Conservation (phyloP, 495 filamentous ascomycete species). For the Talaromyces liani region DNA sequence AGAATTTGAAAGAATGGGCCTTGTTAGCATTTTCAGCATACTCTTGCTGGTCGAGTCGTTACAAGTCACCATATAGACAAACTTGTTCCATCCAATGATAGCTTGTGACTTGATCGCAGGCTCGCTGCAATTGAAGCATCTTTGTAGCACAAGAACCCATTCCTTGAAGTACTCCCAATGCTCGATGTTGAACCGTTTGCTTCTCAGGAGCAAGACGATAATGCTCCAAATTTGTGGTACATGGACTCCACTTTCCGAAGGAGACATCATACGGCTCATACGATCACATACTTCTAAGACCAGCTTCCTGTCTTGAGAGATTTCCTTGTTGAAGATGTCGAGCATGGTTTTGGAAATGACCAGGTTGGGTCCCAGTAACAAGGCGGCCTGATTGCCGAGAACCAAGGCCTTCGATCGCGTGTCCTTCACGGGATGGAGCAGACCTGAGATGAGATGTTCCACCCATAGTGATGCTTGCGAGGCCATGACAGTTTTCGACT, state of each 20-base stretch:
- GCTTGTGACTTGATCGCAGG: slow-evolving; percentile 64
- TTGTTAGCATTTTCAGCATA: slow-evolving; percentile 58
- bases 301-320: slow-evolving; percentile 51
- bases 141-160: slow-evolving; percentile 71
- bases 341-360: slow-evolving; percentile 55
- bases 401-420: slow-evolving; percentile 65
- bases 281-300: slow-evolving; percentile 56
- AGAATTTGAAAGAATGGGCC: slow-evolving; percentile 64
- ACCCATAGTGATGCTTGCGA: slow-evolving; percentile 54
- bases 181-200: slow-evolving; percentile 50
- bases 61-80: slow-evolving; percentile 62
- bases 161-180: slow-evolving; percentile 64
- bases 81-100: slow-evolving; percentile 73
- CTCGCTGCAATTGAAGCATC: slow-evolving; percentile 78
- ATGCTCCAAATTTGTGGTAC: slow-evolving; percentile 90
- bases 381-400: slow-evolving; percentile 60
- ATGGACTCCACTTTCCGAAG: slow-evolving; percentile 51
- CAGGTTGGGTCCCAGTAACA: slow-evolving; percentile 55
- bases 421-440: slow-evolving; percentile 72
- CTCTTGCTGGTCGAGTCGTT: slow-evolving; percentile 51
- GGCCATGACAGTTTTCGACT: slow-evolving; percentile 62
- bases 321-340: slow-evolving; percentile 53
- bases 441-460: slow-evolving; percentile 67
- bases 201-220: slow-evolving; percentile 66
- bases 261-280: slow-evolving; percentile 62